Base-by-base conservation (phyloP, 2,329 filamentous ascomycete species). In the Fusarium beomiforme region DNA sequence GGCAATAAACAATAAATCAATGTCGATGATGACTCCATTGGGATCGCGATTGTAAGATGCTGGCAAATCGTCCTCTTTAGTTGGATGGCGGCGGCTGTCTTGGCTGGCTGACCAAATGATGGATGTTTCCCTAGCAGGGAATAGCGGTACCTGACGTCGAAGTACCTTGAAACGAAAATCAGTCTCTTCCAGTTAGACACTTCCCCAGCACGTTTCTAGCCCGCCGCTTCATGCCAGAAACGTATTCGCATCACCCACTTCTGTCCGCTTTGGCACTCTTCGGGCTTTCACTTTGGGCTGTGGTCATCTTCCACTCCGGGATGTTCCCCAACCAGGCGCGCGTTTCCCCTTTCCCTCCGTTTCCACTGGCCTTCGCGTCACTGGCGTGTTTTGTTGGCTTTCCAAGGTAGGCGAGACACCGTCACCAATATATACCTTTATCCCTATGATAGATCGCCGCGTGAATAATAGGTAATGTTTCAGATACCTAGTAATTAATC, bases 221-320 rank as follows among this genome's bases (percentile, higher is more conserved):
- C 41, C 51, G 59, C 54, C 59, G 56, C 71, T 71, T 63, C 55
- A 75, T 74, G 64, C 73, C 73, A 69, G 73, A 75, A 75, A 67
- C 73, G 73, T 75, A 74, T 64, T 63, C 64, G 73, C 70, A 73
- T 64, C 69, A 65, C 58, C 62, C 71, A 72, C 73, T 66, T 67
- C 69, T 74, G 71, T 73, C 73, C 73, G 64, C 64, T 73, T 72
- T 73, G 64, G 71, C 73, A 51, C 69, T 73, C 64, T 64, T 69
- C 44, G 53, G 63, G 60, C 53, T 66, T 75, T 75, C 71, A 29
- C 69, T 75, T 72, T 67, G 65, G 69, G 69, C 37, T 56, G 51
- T 59, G 60, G 47, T 55, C 56, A 60, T 69, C 55, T 58, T 64
- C 55, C 63, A 34, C 34, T 58, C 62, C 49, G 59, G 54, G 34